Evolutionary conservation across 139 green algal genomes (phyloP).

Genomic region (Penium margaritaceum): DNA sequence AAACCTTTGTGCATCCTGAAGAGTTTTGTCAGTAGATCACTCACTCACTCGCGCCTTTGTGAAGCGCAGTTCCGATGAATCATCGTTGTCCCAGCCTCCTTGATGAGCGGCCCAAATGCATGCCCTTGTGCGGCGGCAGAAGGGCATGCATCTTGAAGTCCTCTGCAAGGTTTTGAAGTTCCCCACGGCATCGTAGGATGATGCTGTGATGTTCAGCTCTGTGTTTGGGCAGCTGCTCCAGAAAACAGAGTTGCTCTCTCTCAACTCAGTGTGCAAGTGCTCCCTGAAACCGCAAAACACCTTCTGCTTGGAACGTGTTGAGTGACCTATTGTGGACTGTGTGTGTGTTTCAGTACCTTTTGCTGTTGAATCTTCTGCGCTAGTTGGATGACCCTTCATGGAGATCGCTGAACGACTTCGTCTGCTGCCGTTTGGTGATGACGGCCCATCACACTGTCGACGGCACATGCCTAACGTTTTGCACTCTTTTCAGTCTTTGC

Average conservation of each 20-base stretch:
- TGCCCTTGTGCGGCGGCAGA: background rate
- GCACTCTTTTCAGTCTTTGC: constrained; percentile 49
- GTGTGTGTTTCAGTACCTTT: too few species aligned
- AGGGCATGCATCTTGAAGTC: background rate
- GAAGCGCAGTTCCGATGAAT: background rate
- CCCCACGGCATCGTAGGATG: too few species aligned
- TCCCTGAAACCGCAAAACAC: too few species aligned
- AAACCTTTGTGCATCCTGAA: background rate
- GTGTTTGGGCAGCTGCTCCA: too few species aligned
- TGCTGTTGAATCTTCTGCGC: background rate
- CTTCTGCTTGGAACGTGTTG: too few species aligned
- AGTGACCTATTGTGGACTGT: too few species aligned
- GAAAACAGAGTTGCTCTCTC: background rate
- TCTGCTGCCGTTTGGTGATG: background rate
- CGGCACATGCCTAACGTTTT: background rate
- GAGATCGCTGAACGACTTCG: background rate
- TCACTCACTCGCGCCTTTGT: background rate
- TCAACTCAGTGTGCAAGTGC: background rate
- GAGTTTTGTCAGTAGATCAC: background rate
- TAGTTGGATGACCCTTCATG: background rate
- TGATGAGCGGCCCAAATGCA: background rate
- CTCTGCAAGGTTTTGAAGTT: too few species aligned
- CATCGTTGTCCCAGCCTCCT: background rate
- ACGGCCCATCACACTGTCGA: too few species aligned
- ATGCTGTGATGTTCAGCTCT: too few species aligned